Evolutionary conservation across 495 filamentous ascomycete genomes (phyloP).

Genomic region (Trichocladium antarcticum): DNA sequence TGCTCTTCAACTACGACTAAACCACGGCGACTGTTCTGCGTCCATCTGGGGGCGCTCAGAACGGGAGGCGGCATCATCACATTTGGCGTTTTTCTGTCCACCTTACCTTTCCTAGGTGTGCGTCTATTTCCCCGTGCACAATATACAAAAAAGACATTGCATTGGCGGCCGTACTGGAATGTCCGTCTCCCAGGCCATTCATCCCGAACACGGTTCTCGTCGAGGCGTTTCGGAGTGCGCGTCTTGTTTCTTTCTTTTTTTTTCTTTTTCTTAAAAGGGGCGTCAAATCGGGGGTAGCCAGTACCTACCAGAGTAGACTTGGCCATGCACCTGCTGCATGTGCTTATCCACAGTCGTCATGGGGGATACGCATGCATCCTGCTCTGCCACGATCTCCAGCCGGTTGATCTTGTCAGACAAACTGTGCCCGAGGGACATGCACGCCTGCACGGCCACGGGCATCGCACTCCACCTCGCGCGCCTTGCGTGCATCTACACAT

Average conservation of each 20-base stretch:
- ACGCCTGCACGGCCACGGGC: no score
- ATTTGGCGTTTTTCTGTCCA: constrained; percentile 15
- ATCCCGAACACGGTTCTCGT: not conserved
- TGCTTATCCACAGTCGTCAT: not conserved
- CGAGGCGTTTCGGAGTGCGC: constrained; percentile 9
- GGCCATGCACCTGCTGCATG: not conserved
- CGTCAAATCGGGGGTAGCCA: constrained; percentile 1
- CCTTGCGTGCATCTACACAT: no score
- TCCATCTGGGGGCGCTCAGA: constrained; percentile 9
- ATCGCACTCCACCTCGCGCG: no score
- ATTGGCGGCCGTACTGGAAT: constrained; percentile 20
- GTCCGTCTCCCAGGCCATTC: not conserved
- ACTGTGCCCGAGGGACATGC: no score
- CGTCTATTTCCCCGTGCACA: constrained; percentile 4
- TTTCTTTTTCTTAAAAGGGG: not conserved
- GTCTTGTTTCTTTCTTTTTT: not conserved
- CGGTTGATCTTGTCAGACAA: no score
- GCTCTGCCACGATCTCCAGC: no score
- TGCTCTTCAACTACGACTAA: constrained; percentile 86
- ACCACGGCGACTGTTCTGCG: no score
- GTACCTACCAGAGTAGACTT: constrained; percentile 1
- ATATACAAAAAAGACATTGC: constrained; percentile 20
- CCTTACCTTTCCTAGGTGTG: constrained; percentile 2
- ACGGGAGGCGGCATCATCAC: constrained; percentile 11
- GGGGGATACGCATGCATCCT: no score